phyloP scores from a whole-genome alignment of 2,329 filamentous ascomycete genomes.

The Colletotrichum navitas region DNA sequence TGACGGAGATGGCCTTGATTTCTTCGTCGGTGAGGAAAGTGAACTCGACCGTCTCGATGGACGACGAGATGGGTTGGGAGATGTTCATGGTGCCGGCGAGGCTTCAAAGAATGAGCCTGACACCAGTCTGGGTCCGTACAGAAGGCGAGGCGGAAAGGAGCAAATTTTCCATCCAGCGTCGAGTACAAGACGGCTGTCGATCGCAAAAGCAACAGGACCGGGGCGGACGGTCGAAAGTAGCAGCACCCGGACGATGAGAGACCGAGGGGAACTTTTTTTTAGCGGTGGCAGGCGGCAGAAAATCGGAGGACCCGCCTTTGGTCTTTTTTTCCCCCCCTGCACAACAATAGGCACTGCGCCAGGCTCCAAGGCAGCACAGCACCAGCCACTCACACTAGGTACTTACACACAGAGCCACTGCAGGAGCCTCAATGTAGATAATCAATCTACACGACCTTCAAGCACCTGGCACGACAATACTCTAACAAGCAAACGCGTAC shows the following conservation, averaged over 20 bases:
- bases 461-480: not conserved
- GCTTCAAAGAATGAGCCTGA: constrained; percentile 30
- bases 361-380: constrained; percentile 8
- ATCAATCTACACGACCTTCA: not conserved
- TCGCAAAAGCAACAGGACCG: constrained; percentile 27
- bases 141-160: constrained; percentile 22
- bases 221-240: constrained; percentile 12
- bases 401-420: not conserved
- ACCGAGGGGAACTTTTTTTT: constrained; percentile 53
- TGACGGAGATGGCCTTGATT: constrained; percentile 90
- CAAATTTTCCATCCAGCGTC: constrained; percentile 38
- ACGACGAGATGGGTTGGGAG: constrained; percentile 84
- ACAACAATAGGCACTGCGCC: too few relatives aligned
- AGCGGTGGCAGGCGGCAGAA: constrained; percentile 61
- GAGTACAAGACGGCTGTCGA: constrained; percentile 13
- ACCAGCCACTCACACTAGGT: constrained; percentile 1
- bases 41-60: constrained; percentile 90
- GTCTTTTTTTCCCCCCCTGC: not conserved
- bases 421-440: not conserved
- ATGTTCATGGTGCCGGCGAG: constrained; percentile 69
- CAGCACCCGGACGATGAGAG: constrained; percentile 3
- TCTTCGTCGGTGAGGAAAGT: constrained; percentile 85
- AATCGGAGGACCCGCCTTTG: constrained; percentile 34
- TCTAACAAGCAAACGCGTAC: not conserved
- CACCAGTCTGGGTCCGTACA: constrained; percentile 29